Evolutionary conservation across 345 rosid species (phyloP), one percentile per base, ranked within the genome.

Genomic region (Sonneratia caseolaris): DNA sequence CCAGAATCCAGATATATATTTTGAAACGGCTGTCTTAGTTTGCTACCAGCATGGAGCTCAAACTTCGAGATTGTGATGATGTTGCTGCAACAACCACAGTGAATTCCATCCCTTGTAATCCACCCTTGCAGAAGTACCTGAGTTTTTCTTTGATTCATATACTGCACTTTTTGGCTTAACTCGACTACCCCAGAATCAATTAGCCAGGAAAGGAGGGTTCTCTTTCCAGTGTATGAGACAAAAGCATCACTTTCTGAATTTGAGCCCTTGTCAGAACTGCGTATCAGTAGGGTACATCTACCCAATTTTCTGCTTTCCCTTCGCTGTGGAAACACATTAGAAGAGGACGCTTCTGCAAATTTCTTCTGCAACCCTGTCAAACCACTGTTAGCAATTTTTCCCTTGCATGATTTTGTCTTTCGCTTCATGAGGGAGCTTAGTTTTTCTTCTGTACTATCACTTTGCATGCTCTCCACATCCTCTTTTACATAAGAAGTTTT

Each of bases 1-100:
- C 98, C 97, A 76, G 88, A 85, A 35, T 95, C 98, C 81, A 92
- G 79, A 80, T 75, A 84, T 76, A 91, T 91, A 79, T 92, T 90
- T 82, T 88, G 84, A 76, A 88, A 83, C 72, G 98, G 91, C 78
- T 86, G 94, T 73, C 81, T 81, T 69, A 83, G 80, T 74, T 89
- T 88, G 82, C 96, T 88, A 76, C 99, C 96, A 19, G 99, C 99
- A 82, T 95, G 99, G 76, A 85, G 79, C 87, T 88, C 96, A 81
- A 95, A 89, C 73, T 84, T 88, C n/a, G 86, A 82, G 77, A 86
- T 78, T 8, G 88, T 77, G 68, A 89, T 86, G 70, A 88, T 85
- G 84, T 88, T 84, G 78, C 83, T 81, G 76, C 99, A 95, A 81
- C 99, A 95, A 71, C 86, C 94, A 81, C 99, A 95, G 70, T 82